These are phyloP conservation scores for Ehretia macrophylla DNA, from an alignment of 257 asterid genomes.

Conservation along the genomic window DNA sequence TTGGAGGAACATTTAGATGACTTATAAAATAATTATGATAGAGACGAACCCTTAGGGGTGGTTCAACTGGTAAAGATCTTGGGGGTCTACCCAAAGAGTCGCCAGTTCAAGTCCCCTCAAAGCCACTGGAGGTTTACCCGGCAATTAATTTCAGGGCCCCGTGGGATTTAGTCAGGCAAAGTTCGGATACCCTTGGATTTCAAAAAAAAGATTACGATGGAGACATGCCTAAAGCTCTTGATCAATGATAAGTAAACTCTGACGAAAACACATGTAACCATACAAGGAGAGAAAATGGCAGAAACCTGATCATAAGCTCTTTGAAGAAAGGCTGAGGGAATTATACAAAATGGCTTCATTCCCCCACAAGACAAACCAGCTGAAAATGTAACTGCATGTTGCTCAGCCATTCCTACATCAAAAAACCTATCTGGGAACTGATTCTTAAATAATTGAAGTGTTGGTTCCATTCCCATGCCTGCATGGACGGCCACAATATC, in stretches of 20 bases:
- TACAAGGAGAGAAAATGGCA: not conserved
- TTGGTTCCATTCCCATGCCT: constrained; percentile 83
- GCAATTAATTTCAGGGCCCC: too few relatives aligned
- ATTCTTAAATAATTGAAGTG: constrained; percentile 51
- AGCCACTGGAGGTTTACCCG: too few relatives aligned
- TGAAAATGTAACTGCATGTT: constrained; percentile 87
- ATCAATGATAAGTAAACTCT: not conserved
- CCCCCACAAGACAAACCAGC: constrained; percentile 87
- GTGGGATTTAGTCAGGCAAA: too few relatives aligned
- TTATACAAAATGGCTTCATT: constrained; percentile 83
- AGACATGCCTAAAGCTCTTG: too few relatives aligned
- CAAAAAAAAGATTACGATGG: too few relatives aligned
- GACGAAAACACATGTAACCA: not conserved
- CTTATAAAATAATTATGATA: too few relatives aligned
- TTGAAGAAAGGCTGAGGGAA: constrained; percentile 82
- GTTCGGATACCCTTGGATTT: too few relatives aligned
- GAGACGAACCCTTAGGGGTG: too few relatives aligned
- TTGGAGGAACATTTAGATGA: too few relatives aligned
- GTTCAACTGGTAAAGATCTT: too few relatives aligned
- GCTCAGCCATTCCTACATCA: constrained; percentile 96
- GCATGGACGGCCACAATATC: constrained; percentile 83
- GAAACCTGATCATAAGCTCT: constrained; percentile 87
- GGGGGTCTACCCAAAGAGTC: too few relatives aligned
- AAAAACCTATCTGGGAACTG: constrained; percentile 56
- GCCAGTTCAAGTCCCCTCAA: too few relatives aligned